phyloP scores from a whole-genome alignment of 2,329 filamentous ascomycete species.

The Aspergillus arachidicola region DNA sequence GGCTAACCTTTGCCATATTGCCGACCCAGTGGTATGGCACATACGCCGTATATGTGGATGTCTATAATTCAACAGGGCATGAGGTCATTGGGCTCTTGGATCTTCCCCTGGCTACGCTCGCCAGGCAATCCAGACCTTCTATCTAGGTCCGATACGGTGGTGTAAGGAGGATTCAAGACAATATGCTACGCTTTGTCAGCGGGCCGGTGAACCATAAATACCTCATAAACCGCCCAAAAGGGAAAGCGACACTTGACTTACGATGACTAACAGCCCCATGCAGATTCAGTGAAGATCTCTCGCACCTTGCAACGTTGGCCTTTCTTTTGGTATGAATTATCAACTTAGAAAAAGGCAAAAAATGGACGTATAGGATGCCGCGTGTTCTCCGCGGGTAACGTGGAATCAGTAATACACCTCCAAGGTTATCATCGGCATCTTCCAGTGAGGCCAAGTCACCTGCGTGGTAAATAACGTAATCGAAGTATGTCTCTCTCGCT shows the following conservation, averaged over 20 bases:
- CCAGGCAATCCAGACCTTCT: background rate
- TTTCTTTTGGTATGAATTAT: background rate
- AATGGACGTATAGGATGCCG: background rate
- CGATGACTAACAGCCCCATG: background rate
- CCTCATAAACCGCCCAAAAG: background rate
- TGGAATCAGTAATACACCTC: background rate
- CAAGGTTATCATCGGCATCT: constrained; percentile 1
- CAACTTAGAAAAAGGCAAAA: background rate
- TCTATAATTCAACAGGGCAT: background rate
- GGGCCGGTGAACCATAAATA: constrained; percentile 3
- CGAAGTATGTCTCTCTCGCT: background rate
- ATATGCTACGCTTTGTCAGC: background rate
- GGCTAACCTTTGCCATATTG: constrained; percentile 18
- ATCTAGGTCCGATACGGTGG: no score
- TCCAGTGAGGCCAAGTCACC: background rate
- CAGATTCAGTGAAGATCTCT: background rate
- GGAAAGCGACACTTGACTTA: background rate
- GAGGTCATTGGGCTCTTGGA: background rate
- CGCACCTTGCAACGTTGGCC: background rate
- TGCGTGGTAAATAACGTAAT: background rate
- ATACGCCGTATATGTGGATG: background rate
- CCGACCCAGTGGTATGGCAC: constrained; percentile 4
- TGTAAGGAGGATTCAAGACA: background rate
- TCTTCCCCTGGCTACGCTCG: background rate
- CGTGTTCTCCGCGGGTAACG: constrained; percentile 1